phyloP scores from a whole-genome alignment of 495 filamentous ascomycete genomes.

The Tuber microsphaerosporum region DNA sequence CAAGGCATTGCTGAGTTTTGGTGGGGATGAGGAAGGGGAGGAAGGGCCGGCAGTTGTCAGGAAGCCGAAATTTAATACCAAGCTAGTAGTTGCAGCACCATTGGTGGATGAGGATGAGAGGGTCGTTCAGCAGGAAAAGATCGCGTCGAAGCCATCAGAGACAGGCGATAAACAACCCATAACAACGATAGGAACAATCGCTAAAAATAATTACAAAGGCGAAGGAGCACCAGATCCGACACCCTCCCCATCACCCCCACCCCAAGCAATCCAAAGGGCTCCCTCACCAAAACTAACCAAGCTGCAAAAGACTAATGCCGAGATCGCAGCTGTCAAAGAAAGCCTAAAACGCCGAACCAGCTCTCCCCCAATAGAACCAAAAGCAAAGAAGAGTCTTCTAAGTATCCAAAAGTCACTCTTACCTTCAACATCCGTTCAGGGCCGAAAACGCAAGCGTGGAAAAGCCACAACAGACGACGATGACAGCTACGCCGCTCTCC shows the following conservation, averaged over 20 bases:
- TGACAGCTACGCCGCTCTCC: constrained; percentile 30
- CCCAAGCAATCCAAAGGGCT: constrained; percentile 10
- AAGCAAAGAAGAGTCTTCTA: constrained; percentile 52
- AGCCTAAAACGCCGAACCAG: constrained; percentile 66
- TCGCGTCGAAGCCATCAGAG: constrained; percentile 30
- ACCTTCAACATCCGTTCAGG: constrained; percentile 68
- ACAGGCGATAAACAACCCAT: constrained; percentile 33
- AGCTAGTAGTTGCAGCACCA: constrained; percentile 60
- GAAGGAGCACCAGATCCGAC: constrained; percentile 10
- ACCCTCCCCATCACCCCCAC: constrained; percentile 3
- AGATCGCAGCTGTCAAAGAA: constrained; percentile 83
- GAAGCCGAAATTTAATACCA: constrained; percentile 86
- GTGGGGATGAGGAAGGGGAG: constrained; percentile 70
- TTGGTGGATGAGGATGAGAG: constrained; percentile 9
- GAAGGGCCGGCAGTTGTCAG: constrained; percentile 58
- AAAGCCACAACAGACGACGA: constrained; percentile 42
- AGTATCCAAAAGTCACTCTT: constrained; percentile 62
- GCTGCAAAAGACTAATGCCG: constrained; percentile 60
- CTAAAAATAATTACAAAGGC: background rate
- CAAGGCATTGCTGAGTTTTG: constrained; percentile 80
- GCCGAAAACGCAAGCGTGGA: constrained; percentile 67
- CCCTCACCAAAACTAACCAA: constrained; percentile 24
- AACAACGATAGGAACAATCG: constrained; percentile 18
- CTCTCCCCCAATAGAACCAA: constrained; percentile 6
- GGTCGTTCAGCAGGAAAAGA: constrained; percentile 4